phyloP scores from a whole-genome alignment of 2,329 filamentous ascomycete genomes.

The Uncinocarpus reesii region DNA sequence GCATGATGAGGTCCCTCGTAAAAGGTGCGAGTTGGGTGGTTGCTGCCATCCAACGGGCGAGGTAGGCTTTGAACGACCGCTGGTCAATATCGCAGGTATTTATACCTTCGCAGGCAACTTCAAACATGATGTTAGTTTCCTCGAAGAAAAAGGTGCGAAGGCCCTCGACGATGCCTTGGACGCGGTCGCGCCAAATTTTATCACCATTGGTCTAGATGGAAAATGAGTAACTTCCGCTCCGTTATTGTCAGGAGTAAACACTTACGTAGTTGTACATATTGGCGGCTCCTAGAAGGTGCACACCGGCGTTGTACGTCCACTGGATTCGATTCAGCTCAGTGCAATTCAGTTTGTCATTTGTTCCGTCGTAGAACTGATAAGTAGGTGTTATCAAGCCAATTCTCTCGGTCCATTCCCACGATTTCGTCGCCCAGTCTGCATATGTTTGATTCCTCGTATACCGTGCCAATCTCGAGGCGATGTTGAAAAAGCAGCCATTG shows the following conservation, averaged over 20 bases:
- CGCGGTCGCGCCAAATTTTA: slow-evolving; percentile 46
- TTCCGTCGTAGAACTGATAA: slow-evolving; percentile 42
- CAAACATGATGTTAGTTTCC: slow-evolving; percentile 46
- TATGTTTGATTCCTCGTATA: slow-evolving; percentile 34
- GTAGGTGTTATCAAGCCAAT: slow-evolving; percentile 38
- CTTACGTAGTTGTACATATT: slow-evolving; percentile 57
- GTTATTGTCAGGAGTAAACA: slow-evolving; percentile 4
- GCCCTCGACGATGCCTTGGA: slow-evolving; percentile 47
- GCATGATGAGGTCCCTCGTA: slow-evolving; percentile 45
- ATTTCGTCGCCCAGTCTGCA: slow-evolving; percentile 30
- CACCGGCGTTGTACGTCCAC: slow-evolving; percentile 56
- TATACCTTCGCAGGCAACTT: slow-evolving; percentile 55
- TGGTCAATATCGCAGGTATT: slow-evolving; percentile 60
- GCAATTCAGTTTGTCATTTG: slow-evolving; percentile 49
- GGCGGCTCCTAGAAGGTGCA: slow-evolving; percentile 50
- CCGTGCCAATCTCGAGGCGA: slow-evolving; percentile 35
- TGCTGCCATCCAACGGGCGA: slow-evolving; percentile 55
- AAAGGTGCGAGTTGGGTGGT: slow-evolving; percentile 54
- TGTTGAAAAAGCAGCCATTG: slow-evolving; percentile 44
- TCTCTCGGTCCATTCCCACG: slow-evolving; percentile 28
- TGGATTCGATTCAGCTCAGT: slow-evolving; percentile 50
- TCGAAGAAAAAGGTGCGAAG: slow-evolving; percentile 45
- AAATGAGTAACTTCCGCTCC: slow-evolving; percentile 17
- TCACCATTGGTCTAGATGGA: slow-evolving; percentile 32
- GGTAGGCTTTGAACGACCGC: slow-evolving; percentile 60